Evolutionary conservation across 345 rosid species (phyloP).

Genomic region (Heritiera fomes): DNA sequence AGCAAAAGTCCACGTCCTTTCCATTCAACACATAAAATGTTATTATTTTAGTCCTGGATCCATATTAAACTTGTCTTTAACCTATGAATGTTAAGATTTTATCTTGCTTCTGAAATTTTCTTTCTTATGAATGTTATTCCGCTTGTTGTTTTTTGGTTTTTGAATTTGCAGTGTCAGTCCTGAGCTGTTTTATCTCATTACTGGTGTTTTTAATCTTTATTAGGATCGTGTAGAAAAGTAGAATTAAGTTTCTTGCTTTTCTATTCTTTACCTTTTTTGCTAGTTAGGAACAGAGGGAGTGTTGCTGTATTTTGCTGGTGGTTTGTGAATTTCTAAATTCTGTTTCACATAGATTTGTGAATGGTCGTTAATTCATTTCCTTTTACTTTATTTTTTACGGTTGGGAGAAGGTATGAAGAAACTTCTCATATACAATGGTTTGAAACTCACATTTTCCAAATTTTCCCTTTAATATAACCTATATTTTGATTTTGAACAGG

Average conservation of each 20-base stretch:
- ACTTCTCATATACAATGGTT: conserved; percentile 1
- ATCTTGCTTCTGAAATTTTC: neutral
- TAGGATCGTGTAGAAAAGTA: neutral
- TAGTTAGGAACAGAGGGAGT: neutral
- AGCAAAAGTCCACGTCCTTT: neutral
- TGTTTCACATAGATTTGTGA: neutral
- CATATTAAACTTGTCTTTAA: neutral
- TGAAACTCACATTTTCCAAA: neutral
- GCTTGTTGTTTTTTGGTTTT: neutral
- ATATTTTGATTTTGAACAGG: neutral
- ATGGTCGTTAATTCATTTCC: neutral
- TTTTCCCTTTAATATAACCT: neutral
- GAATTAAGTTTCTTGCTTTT: conserved; percentile 14
- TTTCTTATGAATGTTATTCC: neutral
- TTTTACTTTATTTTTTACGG: neutral
- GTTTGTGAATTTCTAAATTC: neutral
- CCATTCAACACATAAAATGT: neutral
- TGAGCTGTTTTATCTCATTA: neutral
- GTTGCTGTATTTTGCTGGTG: neutral
- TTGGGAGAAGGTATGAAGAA: neutral
- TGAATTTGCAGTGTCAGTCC: neutral
- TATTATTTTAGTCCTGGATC: neutral
- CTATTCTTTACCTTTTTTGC: neutral
- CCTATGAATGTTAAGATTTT: neutral
- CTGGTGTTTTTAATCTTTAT: neutral